phyloP scores from a whole-genome alignment of 1,139 yeast genomes.

The Meyerozyma elateridarum region DNA sequence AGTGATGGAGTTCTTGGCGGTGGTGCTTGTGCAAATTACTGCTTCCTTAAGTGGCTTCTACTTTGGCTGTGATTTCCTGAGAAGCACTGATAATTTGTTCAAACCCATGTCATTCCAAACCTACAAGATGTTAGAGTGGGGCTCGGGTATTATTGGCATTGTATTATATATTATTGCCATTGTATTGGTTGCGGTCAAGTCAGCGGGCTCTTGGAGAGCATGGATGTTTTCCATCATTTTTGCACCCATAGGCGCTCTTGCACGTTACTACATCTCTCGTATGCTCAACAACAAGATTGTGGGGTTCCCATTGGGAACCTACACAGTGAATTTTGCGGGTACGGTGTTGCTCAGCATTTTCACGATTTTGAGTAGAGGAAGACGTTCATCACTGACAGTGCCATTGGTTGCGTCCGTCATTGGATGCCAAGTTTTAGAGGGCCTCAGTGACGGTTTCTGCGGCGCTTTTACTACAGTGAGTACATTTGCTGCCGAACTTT shows the following conservation, averaged over 20 bases:
- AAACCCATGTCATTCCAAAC: not conserved
- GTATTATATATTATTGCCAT: conserved; percentile 37
- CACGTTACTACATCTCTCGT: conserved; percentile 52
- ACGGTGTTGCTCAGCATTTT: conserved; percentile 53
- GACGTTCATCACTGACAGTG: conserved; percentile 8
- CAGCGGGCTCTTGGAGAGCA: conserved; percentile 46
- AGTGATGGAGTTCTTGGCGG: conserved; percentile 55
- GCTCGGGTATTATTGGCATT: conserved; percentile 21
- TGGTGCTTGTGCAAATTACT: conserved; percentile 29
- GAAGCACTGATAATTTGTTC: conserved; percentile 7
- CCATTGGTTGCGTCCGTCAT: conserved; percentile 21
- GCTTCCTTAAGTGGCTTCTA: conserved; percentile 37
- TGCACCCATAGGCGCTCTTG: conserved; percentile 64
- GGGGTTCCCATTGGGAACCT: conserved; percentile 71
- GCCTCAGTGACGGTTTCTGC: conserved; percentile 67
- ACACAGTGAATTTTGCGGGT: conserved; percentile 60
- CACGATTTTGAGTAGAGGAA: conserved; percentile 48
- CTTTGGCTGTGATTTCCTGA: conserved; percentile 39
- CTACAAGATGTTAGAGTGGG: conserved; percentile 17
- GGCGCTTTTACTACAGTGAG: conserved; percentile 77
- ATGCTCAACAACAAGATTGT: conserved; percentile 36
- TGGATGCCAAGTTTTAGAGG: conserved; percentile 51
- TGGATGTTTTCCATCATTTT: conserved; percentile 58
- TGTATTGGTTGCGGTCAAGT: conserved; percentile 37
- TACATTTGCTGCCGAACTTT: conserved; percentile 68